Base-by-base conservation (phyloP, 164 flowering plant species). In the Protea cynaroides region DNA sequence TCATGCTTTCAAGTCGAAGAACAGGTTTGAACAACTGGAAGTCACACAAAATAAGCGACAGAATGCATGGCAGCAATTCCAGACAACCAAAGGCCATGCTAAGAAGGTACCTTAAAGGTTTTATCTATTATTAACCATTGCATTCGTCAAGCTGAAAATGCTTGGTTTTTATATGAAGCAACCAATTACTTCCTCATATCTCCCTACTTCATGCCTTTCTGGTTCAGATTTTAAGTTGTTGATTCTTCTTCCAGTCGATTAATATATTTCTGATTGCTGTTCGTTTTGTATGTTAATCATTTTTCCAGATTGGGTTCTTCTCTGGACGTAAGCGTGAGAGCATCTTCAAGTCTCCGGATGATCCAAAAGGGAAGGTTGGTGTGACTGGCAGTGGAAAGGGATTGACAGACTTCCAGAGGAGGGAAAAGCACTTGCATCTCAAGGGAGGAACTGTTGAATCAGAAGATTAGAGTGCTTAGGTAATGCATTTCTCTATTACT, bases 21-120 rank as follows among this genome's bases (percentile, higher is more conserved):
- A 84, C 79, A 76, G 99, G 61, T 52, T 83, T 50, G 99, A 94
- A 71, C 89, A 92, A 74, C 90, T 86, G 67, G 99, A 95, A 78
- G 90, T 85, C 23, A 71, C 96, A 46, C 99, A 94, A 60, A 94
- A 94, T 68, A 94, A 94, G 79, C 83, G 96, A 62, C 96, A 91
- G 62, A 94, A 94, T 82, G 96, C 93, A 19, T 94, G 99, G 97
- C 99, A 94, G 82, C 97, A 94, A 80, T 94, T 94, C 68, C 99
- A 94, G 79, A 76, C 90, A 43, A 76, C 92, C 38, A 94, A 94
- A 82, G 99, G 97, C 73, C 84, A 73, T 64, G 62, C 92, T 34
- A 94, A 92, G 77, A 94, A 94, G 99, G 99, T 94, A 66, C 19
- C 6, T 49, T 49, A 4, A 49, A 49, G 13, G 8, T 2, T 29